Percentiles rank a stretch among this genome's conserved stretches.
Evolutionary conservation across 73 alveolate species (phyloP).

Genomic region (Loxodes magnus): DNA sequence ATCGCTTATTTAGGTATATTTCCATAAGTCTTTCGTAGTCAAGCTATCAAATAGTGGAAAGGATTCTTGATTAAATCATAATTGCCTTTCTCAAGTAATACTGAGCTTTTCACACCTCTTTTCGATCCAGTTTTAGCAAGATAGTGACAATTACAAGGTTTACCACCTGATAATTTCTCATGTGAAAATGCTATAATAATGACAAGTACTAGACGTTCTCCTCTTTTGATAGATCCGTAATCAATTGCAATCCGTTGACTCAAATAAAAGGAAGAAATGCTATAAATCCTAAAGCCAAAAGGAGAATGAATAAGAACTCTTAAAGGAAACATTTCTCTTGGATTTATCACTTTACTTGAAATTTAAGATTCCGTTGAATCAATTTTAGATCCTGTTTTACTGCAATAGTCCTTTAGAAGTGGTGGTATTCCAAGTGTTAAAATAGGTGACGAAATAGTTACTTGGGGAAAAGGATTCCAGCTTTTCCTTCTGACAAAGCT

Average conservation of each 20-base stretch:
- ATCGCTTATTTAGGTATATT: conserved; percentile 52
- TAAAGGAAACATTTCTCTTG: conserved; percentile 59
- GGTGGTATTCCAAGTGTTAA: conserved; percentile 66
- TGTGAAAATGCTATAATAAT: conserved; percentile 93
- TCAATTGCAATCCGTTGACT: conserved; percentile 72
- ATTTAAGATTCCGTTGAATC: conserved; percentile 76
- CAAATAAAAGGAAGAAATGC: conserved; percentile 44
- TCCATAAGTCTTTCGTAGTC: conserved; percentile 53
- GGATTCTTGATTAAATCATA: conserved; percentile 35
- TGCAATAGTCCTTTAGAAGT: conserved; percentile 86
- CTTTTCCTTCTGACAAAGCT: conserved; percentile 76
- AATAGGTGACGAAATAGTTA: conserved; percentile 82
- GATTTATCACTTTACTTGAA: conserved; percentile 80
- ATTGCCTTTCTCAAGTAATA: conserved; percentile 85
- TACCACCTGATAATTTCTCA: conserved; percentile 95
- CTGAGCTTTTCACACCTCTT: conserved; percentile 83
- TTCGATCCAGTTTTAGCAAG: conserved; percentile 97
- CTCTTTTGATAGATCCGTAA: conserved; percentile 95
- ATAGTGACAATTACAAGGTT: conserved; percentile 94
- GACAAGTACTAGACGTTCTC: conserved; percentile 94
- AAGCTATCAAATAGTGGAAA: conserved; percentile 63
- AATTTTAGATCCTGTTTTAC: conserved; percentile 84
- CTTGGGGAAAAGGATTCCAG: conserved; percentile 76
- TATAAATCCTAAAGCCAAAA: conserved; percentile 55
- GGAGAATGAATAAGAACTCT: conserved; percentile 42